Evolutionary conservation across 2,329 filamentous ascomycete species (phyloP), one percentile per base, ranked within the genome.

Genomic region (Neobulgaria alba): DNA sequence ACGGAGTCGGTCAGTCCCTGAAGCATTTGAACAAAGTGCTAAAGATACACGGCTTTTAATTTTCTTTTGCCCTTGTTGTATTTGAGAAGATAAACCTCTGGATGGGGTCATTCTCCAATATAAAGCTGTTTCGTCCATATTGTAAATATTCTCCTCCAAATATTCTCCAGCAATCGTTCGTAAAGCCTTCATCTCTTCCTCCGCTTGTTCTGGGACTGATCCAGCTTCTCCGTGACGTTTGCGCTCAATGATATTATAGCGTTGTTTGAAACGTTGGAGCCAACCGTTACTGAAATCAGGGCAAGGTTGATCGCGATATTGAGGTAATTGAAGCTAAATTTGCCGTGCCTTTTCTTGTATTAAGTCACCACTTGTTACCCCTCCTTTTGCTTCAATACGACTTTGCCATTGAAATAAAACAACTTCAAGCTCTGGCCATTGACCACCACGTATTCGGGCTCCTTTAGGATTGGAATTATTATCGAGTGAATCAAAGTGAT

Each of bases 11-110:
- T 41, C 32, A 21, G 39, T 30, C 8, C 39, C 39, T 10, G 26
- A 29, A 31, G 39, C 21, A 36, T 41, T 41, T 2, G n/a, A 21
- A 36, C 23, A 36, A 36, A 41, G 10, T 4, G 16, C 15, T 12
- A 36, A 33, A 20, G 39, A 30, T 2, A 36, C 15, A 14, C 33
- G 32, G n/a, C 21, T 10, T 9, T 41, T 36, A 4, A 31, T 20
- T 29, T 31, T 36, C 26, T 36, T 32, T 14, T 21, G 12, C 8
- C 33, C 16, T 19, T 10, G 21, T 15, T 7, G 15, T 30, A 33
- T 20, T 62, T 58, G 9, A 56, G 58, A 41, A 61, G 59, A 52
- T 70, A 67, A 36, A 78, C 63, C 59, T 17, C 32, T 15, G 14
- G 21, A 36, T 5, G 16, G 23, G 7, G 30, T 10, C 33, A 36